Conservation (phyloP, 306 rosid species). For the Parietaria judaica region DNA sequence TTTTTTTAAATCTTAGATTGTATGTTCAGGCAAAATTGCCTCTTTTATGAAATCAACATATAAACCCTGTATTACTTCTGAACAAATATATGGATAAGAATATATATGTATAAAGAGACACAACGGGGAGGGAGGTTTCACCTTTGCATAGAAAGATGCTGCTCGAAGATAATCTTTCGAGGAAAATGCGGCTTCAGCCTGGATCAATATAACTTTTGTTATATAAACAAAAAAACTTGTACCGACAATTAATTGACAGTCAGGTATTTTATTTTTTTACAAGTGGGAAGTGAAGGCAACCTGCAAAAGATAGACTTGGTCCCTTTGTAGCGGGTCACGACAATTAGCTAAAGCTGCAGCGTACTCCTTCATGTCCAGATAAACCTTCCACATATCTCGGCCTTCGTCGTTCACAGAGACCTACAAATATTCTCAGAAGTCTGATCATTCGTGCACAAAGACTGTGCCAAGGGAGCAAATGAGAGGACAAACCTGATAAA, state of each 20-base stretch:
- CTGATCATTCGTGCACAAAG: constrained; percentile 1
- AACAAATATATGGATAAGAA: not conserved
- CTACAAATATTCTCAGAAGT: constrained; percentile 38
- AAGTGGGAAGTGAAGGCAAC: constrained; percentile 22
- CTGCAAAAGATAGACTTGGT: constrained; percentile 91
- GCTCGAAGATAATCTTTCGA: constrained; percentile 87
- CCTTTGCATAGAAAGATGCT: constrained; percentile 92
- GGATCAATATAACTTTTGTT: constrained; percentile 34
- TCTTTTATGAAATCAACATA: too few relatives aligned
- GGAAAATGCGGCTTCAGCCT: constrained; percentile 91
- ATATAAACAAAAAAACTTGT: constrained; percentile 7
- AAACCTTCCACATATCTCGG: constrained; percentile 95
- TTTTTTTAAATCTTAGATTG: too few relatives aligned
- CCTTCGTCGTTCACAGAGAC: constrained; percentile 95
- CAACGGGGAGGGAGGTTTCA: constrained; percentile 28
- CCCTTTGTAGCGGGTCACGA: constrained; percentile 85
- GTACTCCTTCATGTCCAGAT: constrained; percentile 88
- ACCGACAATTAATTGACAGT: not conserved
- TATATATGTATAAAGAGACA: constrained; percentile 16
- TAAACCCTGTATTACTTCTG: not conserved
- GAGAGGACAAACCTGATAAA: constrained; percentile 72
- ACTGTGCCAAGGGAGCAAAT: constrained; percentile 7
- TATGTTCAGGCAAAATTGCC: too few relatives aligned
- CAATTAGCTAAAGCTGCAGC: constrained; percentile 90
- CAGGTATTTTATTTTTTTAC: not conserved